phyloP scores from a whole-genome alignment of 1,139 yeast species.

The Candida mesenterica region DNA sequence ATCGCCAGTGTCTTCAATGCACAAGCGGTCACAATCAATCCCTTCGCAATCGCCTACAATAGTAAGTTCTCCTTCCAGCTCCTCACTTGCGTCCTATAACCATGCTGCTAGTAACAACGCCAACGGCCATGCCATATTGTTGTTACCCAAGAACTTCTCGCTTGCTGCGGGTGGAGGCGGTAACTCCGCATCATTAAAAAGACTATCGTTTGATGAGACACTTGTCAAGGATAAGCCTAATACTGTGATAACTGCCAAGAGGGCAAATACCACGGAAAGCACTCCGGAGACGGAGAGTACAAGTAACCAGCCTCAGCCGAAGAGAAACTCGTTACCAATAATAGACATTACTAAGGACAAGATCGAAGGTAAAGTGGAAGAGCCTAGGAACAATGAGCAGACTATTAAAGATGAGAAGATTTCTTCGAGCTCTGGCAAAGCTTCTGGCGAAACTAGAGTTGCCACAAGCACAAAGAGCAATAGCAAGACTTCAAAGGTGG shows the following conservation, averaged over 20 bases:
- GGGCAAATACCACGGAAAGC: neutral
- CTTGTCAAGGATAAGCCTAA: constrained; percentile 10
- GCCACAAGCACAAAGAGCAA: too few relatives aligned
- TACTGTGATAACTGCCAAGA: neutral
- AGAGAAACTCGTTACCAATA: constrained; percentile 1
- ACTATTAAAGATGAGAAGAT: too few relatives aligned
- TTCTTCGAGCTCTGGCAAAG: too few relatives aligned
- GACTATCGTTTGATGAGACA: constrained; percentile 32
- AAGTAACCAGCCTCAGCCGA: neutral
- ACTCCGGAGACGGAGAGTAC: constrained; percentile 1
- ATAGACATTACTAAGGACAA: neutral
- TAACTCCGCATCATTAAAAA: constrained; percentile 17
- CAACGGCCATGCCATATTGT: constrained; percentile 38
- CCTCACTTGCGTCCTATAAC: constrained; percentile 3
- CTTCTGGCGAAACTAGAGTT: too few relatives aligned
- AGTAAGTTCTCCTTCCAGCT: constrained; percentile 12
- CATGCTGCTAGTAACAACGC: constrained; percentile 6
- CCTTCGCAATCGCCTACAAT: constrained; percentile 28
- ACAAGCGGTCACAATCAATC: constrained; percentile 36
- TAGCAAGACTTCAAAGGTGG: neutral
- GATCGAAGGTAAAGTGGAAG: too few relatives aligned
- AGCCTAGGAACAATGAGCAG: constrained; percentile 1
- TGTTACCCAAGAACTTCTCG: constrained; percentile 47
- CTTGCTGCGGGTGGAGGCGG: constrained; percentile 22
- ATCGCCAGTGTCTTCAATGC: constrained; percentile 16